Percentiles rank a stretch among this genome's conserved stretches.
Conservation (phyloP, 176 grass and related monocot species). For the Triticum turgidum region DNA sequence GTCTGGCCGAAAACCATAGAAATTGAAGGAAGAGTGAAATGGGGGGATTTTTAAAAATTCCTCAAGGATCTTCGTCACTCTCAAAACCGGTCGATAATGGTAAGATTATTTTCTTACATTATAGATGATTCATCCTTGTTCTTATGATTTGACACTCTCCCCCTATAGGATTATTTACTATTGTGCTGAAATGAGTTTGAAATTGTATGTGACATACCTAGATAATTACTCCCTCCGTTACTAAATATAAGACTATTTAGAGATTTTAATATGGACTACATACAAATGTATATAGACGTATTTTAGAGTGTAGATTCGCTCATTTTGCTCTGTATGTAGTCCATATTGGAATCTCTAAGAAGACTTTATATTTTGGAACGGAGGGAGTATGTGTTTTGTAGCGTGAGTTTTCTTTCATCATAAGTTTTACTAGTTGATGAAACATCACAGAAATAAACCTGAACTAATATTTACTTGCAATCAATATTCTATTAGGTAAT, state of each 20-base stretch:
- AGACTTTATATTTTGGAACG: no score
- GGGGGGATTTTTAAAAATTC: neutral
- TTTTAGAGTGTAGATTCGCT: no score
- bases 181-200: neutral
- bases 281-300: no score
- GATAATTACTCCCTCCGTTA: neutral
- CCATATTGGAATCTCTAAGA: no score
- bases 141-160: neutral
- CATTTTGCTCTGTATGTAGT: no score
- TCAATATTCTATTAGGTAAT: slow-evolving; percentile 31
- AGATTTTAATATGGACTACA: no score
- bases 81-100: neutral
- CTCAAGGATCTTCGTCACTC: neutral
- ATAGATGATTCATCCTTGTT: neutral
- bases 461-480: neutral
- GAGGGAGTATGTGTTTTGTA: neutral
- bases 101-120: neutral
- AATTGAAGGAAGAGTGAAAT: neutral
- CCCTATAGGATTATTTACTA: neutral
- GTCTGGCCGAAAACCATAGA: neutral
- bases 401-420: neutral
- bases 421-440: neutral
- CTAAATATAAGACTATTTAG: no score
- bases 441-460: neutral
- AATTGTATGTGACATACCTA: neutral